phyloP scores from a whole-genome alignment of 1,139 yeast genomes.

The Candida neerlandica region DNA sequence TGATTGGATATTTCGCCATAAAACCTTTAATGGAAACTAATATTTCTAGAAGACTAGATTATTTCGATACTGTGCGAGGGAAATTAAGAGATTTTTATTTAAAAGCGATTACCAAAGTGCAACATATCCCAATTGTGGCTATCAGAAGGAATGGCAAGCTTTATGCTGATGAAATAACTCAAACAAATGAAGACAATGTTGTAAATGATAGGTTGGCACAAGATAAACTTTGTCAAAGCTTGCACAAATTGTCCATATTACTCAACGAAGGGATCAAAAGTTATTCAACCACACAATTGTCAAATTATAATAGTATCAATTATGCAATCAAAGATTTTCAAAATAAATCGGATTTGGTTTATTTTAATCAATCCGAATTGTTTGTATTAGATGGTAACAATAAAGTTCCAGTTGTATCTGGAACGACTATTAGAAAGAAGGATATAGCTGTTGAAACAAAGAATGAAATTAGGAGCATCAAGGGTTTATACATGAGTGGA shows the following conservation, averaged over 20 bases:
- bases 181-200: constrained; percentile 31
- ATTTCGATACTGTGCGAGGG: constrained; percentile 36
- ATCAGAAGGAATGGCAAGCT: constrained; percentile 34
- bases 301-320: constrained; percentile 34
- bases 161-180: constrained; percentile 43
- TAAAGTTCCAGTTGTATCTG: background rate
- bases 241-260: constrained; percentile 25
- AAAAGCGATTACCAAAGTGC: constrained; percentile 36
- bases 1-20: constrained; percentile 35
- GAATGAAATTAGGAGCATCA: constrained; percentile 45
- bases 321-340: constrained; percentile 40
- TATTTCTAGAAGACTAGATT: constrained; percentile 34
- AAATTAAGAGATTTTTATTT: constrained; percentile 42
- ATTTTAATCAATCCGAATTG: constrained; percentile 23
- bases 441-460: constrained; percentile 40
- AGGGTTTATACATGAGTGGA: constrained; percentile 51
- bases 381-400: constrained; percentile 10
- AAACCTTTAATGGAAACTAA: constrained; percentile 41
- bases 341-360: constrained; percentile 38
- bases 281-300: constrained; percentile 35
- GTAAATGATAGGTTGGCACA: constrained; percentile 33
- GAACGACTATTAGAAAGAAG: constrained; percentile 21
- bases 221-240: constrained; percentile 24
- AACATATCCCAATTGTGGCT: constrained; percentile 45
- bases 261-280: constrained; percentile 30